Evolutionary conservation across 2,329 filamentous ascomycete species (phyloP), one percentile per base, ranked within the genome.

Genomic region (Beauveria bassiana): DNA sequence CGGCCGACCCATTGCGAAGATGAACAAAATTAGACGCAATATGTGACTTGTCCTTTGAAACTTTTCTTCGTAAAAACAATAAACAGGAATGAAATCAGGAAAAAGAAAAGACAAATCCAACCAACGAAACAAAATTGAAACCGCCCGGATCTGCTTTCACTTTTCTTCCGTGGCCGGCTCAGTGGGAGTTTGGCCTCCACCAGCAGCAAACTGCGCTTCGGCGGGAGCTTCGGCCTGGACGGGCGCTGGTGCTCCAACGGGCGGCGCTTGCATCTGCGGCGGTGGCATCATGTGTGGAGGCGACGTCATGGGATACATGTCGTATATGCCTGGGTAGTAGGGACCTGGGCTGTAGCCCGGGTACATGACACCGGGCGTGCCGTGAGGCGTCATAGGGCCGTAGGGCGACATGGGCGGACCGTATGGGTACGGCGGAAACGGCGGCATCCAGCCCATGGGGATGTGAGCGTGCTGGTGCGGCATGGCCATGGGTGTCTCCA

Each of bases 61-160:
- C 52, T 45, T 47, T 38, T 38, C 12, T 38, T 49, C n/a, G 46
- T n/a, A 49, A 49, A 3, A 46, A 59, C 14, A 50, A 14, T 24
- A 22, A 59, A 46, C 52, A 20, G n/a, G 8, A 31, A 47, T 5
- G 18, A 26, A 54, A 26, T 26, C 14, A 54, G 16, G 6, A 52
- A 40, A 49, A 38, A 12, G 28, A 34, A 47, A 12, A 43, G 3
- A 38, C 34, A 38, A 34, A 49, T 58, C 57, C 57, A 53, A 60
- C 40, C 40, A 20, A 53, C 28, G 56, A 59, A 50, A 14, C 46
- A 92, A 93, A 71, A 93, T 87, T 71, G 34, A 38, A 38, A 93
- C 79, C 79, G 89, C 89, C 78, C 93, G 92, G 89, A 93, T 70
- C 89, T 89, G 79, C 84, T 38, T 38, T 2, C 90, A 93, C 62